Evolutionary conservation across 805 yeast species (phyloP), one percentile per base, ranked within the genome.

Genomic region (Yarrowia deformans): DNA sequence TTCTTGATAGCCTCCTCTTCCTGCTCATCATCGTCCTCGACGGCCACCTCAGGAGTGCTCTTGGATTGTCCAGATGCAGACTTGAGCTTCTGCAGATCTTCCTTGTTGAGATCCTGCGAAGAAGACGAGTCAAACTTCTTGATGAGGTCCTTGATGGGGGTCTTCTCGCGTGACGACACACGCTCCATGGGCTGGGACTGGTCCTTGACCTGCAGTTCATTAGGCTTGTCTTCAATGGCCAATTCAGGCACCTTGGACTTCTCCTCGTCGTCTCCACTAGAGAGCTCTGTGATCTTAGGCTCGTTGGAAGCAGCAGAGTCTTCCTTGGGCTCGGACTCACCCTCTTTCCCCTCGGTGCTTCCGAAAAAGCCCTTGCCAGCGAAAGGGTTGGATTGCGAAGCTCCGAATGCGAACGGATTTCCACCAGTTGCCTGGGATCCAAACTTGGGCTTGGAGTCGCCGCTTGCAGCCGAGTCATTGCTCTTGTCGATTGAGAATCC

Each of bases 1-100:
- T 64, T 43, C 35, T 42, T 61, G 39, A 29, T 42, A 16, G 54
- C 69, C 45, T 71, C 72, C 12, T 56, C 71, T 42, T 63, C 70
- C 40, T 58, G 49, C 39, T 58, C 56, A 5, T 52, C 70, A 16
- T 58, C 68, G n/a, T 46, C 70, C 35, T 50, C 69, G 14, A 49
- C 39, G 18, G 54, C 56, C 43, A 37, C 67, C 29, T 67, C 66
- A 8, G 56, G 52, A 40, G 48, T 39, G 32, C 46, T 23, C n/a
- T 50, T 40, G 13, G 19, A 13, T 16, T 55, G 54, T 16, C 45
- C 49, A 42, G 46, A 52, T 0, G 32, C 54, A 16, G 60, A 52
- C 58, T 58, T 69, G 29, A 60, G 68, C 35, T 70, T 68, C 35
- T 55, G 64, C 34, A 39, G 56, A 39, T 35, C 48, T 16, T 67